phyloP scores from a whole-genome alignment of 2,329 filamentous ascomycete species.

The Mycosphaerella arachidis region DNA sequence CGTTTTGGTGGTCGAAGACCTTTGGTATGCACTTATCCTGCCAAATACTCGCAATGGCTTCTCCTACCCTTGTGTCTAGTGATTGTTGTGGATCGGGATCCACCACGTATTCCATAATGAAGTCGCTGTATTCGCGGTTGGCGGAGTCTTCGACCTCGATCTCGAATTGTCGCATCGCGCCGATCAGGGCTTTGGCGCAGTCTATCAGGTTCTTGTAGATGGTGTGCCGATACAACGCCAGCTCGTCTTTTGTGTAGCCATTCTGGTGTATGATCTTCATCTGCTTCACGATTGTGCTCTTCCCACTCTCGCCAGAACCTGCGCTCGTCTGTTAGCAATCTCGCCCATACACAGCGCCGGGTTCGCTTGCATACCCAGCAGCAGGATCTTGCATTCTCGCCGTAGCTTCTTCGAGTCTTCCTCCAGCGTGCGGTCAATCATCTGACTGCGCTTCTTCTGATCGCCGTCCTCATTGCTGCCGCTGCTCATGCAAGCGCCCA shows the following conservation, averaged over 20 bases:
- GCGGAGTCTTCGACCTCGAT: conserved; percentile 70
- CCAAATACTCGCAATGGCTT: conserved; percentile 84
- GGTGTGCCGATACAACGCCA: conserved; percentile 88
- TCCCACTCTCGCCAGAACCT: conserved; percentile 98
- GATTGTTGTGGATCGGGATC: conserved; percentile 84
- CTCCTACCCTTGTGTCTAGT: conserved; percentile 74
- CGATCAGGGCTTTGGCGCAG: conserved; percentile 89
- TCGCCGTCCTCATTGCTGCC: conserved; percentile 78
- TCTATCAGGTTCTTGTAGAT: conserved; percentile 98
- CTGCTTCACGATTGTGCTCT: conserved; percentile 99
- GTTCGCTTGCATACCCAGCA: conserved; percentile 66
- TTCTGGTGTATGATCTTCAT: conserved; percentile 99
- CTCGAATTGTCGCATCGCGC: conserved; percentile 85
- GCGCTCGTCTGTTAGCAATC: conserved; percentile 14
- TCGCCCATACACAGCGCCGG: not conserved
- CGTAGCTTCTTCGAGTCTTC: conserved; percentile 90
- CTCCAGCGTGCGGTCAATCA: conserved; percentile 88
- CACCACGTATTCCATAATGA: conserved; percentile 79
- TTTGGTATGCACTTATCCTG: conserved; percentile 76
- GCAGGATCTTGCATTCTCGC: conserved; percentile 96
- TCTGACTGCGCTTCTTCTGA: conserved; percentile 93
- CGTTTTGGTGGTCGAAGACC: conserved; percentile 88
- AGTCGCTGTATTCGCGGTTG: conserved; percentile 71
- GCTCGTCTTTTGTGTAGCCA: conserved; percentile 90
- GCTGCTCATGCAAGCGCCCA: conserved; percentile 93